Evolutionary conservation across 176 grass and related monocot genomes (phyloP).

Genomic region (Paspalum vaginatum): DNA sequence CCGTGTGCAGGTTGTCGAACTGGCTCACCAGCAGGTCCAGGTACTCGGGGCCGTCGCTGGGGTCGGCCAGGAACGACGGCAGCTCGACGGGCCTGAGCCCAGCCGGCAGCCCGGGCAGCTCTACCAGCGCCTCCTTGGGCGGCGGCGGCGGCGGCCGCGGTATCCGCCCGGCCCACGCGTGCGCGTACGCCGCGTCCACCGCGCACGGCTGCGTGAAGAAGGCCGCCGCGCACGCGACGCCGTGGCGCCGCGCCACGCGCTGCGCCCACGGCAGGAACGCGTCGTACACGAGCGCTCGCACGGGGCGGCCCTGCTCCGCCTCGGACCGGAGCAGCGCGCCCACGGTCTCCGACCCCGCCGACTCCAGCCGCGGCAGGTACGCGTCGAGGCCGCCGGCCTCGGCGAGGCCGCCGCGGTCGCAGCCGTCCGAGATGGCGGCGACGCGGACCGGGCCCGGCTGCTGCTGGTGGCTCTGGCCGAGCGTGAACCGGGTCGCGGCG

Average conservation of each 20-base stretch:
- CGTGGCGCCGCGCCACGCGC: constrained; percentile 43
- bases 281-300: constrained; percentile 61
- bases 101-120: constrained; percentile 39
- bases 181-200: constrained; percentile 54
- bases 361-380: constrained; percentile 53
- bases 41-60: constrained; percentile 12
- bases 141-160: constrained; percentile 3
- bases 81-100: constrained; percentile 45
- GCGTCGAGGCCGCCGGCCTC: constrained; percentile 33
- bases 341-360: constrained; percentile 45
- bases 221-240: constrained; percentile 30
- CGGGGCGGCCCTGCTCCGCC: constrained; percentile 34
- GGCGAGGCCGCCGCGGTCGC: constrained; percentile 32
- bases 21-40: constrained; percentile 50
- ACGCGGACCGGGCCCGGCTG: constrained; percentile 14
- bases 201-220: constrained; percentile 75
- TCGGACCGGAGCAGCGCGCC: constrained; percentile 55
- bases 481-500: constrained; percentile 47
- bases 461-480: constrained; percentile 25
- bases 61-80: constrained; percentile 48
- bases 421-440: constrained; percentile 46
- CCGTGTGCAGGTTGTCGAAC: constrained; percentile 44
- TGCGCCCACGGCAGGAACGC: constrained; percentile 62
- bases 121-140: background rate
- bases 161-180: constrained; percentile 40